phyloP scores from a whole-genome alignment of 306 rosid species.

The Astragalus membranaceus region DNA sequence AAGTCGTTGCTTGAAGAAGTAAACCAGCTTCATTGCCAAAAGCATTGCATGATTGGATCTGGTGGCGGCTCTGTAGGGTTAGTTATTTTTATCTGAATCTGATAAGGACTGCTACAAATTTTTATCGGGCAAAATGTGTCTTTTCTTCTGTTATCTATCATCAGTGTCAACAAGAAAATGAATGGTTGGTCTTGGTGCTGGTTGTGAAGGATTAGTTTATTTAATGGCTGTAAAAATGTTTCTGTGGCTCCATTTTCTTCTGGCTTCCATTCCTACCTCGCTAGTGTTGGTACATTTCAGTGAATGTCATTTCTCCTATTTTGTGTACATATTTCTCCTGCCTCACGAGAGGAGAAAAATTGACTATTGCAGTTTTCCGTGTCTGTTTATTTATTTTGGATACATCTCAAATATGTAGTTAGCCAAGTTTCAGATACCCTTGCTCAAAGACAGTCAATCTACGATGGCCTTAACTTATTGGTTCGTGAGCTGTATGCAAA shows the following conservation, averaged over 20 bases:
- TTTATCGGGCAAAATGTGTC: background rate
- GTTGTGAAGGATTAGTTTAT: constrained; percentile 47
- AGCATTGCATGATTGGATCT: constrained; percentile 82
- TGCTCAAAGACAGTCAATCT: constrained; percentile 3
- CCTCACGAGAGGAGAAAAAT: background rate
- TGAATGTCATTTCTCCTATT: background rate
- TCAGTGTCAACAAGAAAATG: constrained; percentile 36
- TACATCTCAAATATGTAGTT: background rate
- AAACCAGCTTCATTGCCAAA: constrained; percentile 67
- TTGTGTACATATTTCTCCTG: no score
- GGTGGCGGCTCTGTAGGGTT: constrained; percentile 99
- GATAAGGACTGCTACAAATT: background rate
- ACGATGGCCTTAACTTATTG: background rate
- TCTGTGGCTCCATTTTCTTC: background rate
- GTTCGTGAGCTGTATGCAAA: background rate
- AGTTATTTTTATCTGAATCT: constrained; percentile 32
- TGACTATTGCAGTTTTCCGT: background rate
- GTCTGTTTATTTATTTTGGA: background rate
- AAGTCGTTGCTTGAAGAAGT: constrained; percentile 75
- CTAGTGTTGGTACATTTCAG: background rate
- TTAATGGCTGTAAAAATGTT: background rate
- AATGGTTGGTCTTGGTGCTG: constrained; percentile 51
- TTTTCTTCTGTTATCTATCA: constrained; percentile 15
- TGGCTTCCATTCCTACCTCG: background rate
- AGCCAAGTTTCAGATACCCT: background rate